These are phyloP conservation scores for Sphaerobolus stellatus DNA, from an alignment of 1,284 basidiomycete genomes.

Conservation along the genomic window DNA sequence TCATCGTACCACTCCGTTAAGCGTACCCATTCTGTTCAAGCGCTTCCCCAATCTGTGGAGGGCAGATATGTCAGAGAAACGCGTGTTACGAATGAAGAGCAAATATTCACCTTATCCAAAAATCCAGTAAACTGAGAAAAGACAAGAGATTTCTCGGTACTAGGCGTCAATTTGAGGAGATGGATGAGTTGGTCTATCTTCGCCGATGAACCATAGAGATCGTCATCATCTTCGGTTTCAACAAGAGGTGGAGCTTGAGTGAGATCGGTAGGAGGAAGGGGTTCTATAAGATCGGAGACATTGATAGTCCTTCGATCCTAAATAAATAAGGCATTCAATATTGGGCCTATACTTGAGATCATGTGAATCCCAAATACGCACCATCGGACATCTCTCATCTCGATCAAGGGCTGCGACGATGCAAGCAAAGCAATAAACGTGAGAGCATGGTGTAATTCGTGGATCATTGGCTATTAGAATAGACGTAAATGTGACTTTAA, in stretches of 20 bases:
- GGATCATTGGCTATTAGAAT: slow-evolving; percentile 45
- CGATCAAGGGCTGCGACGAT: slow-evolving; percentile 67
- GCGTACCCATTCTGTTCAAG: slow-evolving; percentile 63
- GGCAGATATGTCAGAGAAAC: not conserved
- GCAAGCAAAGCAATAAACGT: slow-evolving; percentile 75
- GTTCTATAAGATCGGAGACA: slow-evolving; percentile 62
- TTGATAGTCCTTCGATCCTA: slow-evolving; percentile 72
- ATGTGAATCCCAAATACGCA: slow-evolving; percentile 27
- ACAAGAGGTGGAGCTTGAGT: slow-evolving; percentile 53
- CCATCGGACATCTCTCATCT: slow-evolving; percentile 80
- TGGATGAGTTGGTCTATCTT: slow-evolving; percentile 81
- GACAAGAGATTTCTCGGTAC: slow-evolving; percentile 74
- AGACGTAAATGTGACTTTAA: not conserved
- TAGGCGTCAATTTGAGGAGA: slow-evolving; percentile 66
- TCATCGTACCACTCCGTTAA: slow-evolving; percentile 2
- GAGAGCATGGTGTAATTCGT: slow-evolving; percentile 77
- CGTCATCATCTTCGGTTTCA: slow-evolving; percentile 43
- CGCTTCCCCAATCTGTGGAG: slow-evolving; percentile 61
- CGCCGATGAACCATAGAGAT: slow-evolving; percentile 63
- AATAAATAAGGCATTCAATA: slow-evolving; percentile 12
- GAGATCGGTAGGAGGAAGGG: slow-evolving; percentile 61
- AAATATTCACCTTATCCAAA: slow-evolving; percentile 62
- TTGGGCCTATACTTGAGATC: not conserved
- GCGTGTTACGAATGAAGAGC: not conserved
- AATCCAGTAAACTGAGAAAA: slow-evolving; percentile 87